phyloP scores from a whole-genome alignment of 179 eudicot genomes.

The Vitellaria paradoxa region DNA sequence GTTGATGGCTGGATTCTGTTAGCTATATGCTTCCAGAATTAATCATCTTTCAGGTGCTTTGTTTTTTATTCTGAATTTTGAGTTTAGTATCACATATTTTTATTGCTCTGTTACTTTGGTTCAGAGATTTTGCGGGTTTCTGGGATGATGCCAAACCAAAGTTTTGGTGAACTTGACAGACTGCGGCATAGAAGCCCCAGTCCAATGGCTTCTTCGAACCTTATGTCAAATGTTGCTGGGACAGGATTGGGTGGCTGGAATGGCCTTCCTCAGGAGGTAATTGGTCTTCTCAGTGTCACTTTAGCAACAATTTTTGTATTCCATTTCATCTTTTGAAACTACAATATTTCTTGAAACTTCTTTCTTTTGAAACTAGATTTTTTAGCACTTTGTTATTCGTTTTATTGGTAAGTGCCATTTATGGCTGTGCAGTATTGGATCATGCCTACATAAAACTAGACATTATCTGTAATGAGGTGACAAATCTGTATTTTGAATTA shows the following conservation, averaged over 20 bases:
- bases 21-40: not conserved
- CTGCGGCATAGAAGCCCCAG: conserved; percentile 54
- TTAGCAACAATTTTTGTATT: not conserved
- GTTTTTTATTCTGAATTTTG: not conserved
- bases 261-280: conserved; percentile 50
- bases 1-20: not conserved
- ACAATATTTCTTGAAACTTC: too few relatives aligned
- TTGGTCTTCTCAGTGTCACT: not conserved
- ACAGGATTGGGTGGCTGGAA: conserved; percentile 45
- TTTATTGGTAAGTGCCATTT: not conserved
- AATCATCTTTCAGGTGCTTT: not conserved
- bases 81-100: not conserved
- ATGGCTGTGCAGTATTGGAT: not conserved
- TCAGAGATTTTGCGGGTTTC: conserved; percentile 44
- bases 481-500: not conserved
- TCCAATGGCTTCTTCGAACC: conserved; percentile 52
- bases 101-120: not conserved
- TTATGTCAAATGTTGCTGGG: conserved; percentile 35
- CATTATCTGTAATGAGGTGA: not conserved
- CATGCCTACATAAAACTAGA: not conserved
- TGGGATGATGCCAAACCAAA: conserved; percentile 47
- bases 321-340: not conserved
- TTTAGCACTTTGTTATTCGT: not conserved
- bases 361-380: too few relatives aligned
- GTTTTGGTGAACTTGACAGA: conserved; percentile 44